Evolutionary conservation across 179 eudicot species (phyloP), one percentile per base, ranked within the genome.

Genomic region (Dionaea muscipula): DNA sequence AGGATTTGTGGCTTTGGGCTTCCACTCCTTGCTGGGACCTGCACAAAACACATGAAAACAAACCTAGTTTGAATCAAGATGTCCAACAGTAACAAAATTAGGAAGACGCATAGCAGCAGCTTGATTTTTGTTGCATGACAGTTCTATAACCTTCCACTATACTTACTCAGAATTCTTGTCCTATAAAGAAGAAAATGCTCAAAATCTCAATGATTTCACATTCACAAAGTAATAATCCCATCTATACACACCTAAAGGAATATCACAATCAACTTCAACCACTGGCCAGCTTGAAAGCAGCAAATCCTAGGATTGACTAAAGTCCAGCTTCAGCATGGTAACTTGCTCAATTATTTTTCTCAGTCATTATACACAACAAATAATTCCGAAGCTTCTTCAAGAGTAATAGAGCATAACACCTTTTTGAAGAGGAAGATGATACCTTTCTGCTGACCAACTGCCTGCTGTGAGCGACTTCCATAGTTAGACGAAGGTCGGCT

Each of bases 1-100:
- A 52, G 70, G 28, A 45, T 51, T 76, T 7, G 72, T 60, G 26
- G 83, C 63, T 63, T 85, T 82, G 19, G 85, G 87, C 68, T 85
- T 84, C 94, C 94, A 84, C 72, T 87, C 94, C 75, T 70, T 84
- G 53, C 63, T 70, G 38, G 82, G 73, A 38, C 78, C 90, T 53
- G 35, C 35, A 31, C 5, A 31, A 4, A 31, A 31, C 35, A 31
- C 35, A 31, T 31, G 8, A 31, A 31, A 31, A 31, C n/a, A n/a
- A n/a, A n/a, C n/a, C n/a, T n/a, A n/a, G n/a, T n/a, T 67, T 81
- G 73, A 69, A 58, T 12, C 61, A 39, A 41, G 46, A 49, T 48
- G 63, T 39, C 12, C 57, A 31, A 11, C 10, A 31, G 5, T 31
- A 11, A 31, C 35, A 6, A 31, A 31, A 6, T 31, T 4, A 31